These are phyloP conservation scores for Chamaenerion angustifolium DNA, from an alignment of 345 rosid species.

Conservation along the genomic window DNA sequence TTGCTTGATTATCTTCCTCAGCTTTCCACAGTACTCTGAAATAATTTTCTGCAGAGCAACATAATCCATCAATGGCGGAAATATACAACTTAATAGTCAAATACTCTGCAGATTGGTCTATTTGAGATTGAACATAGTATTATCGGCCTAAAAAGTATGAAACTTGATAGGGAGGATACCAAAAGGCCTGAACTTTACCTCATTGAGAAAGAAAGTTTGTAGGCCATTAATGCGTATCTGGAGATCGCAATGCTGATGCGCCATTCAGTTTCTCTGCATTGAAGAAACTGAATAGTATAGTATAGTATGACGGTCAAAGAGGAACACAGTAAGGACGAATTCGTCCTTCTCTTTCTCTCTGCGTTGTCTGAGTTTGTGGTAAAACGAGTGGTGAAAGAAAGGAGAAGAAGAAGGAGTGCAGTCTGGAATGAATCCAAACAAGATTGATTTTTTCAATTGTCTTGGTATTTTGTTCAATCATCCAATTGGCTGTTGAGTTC, in stretches of 20 bases:
- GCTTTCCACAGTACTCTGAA: conserved; percentile 34
- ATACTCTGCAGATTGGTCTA: too few species aligned
- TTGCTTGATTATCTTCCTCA: conserved; percentile 41
- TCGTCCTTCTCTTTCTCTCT: neutral
- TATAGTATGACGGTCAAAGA: neutral
- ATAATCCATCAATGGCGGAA: conserved; percentile 2
- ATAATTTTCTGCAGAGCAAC: conserved; percentile 44
- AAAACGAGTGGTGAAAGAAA: neutral
- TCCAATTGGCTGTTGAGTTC: too few species aligned
- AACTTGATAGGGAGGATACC: too few species aligned
- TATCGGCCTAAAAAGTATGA: too few species aligned
- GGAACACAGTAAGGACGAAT: too few species aligned
- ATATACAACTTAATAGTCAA: neutral
- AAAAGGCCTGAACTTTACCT: neutral
- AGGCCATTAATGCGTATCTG: conserved; percentile 8
- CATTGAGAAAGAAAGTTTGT: conserved; percentile 7
- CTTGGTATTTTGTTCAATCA: too few species aligned
- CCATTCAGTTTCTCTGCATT: conserved; percentile 6
- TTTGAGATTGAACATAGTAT: too few species aligned
- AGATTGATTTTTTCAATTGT: too few species aligned
- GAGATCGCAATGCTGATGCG: conserved; percentile 6
- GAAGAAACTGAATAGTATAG: neutral
- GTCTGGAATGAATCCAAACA: too few species aligned
- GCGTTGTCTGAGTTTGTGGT: neutral
- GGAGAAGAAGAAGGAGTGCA: conserved; percentile 1